These are phyloP conservation scores for Pleurotus eryngii DNA, from an alignment of 768 basidiomycete genomes.

Conservation along the genomic window DNA sequence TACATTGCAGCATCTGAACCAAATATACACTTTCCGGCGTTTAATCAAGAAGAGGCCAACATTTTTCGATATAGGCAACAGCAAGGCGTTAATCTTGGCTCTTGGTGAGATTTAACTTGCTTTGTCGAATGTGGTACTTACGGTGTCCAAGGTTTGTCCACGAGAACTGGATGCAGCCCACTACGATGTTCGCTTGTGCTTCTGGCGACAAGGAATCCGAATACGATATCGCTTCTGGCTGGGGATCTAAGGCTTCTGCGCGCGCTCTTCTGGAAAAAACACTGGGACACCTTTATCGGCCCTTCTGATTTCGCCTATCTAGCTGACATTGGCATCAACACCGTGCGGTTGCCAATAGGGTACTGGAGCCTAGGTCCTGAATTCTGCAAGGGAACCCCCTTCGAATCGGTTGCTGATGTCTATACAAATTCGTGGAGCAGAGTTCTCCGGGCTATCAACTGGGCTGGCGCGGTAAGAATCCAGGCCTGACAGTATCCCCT, in stretches of 20 bases:
- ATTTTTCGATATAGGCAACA: constrained; percentile 63
- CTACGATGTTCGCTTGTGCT: constrained; percentile 57
- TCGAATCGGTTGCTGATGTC: constrained; percentile 46
- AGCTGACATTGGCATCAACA: constrained; percentile 65
- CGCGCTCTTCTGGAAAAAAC: constrained; percentile 55
- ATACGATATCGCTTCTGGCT: constrained; percentile 65
- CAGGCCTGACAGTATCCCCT: too few species aligned
- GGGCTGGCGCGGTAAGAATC: constrained; percentile 38
- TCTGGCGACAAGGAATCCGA: constrained; percentile 49
- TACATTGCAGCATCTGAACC: constrained; percentile 25
- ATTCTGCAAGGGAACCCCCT: constrained; percentile 64
- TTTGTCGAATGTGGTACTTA: not conserved
- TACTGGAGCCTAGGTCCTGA: constrained; percentile 58
- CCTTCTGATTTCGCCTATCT: constrained; percentile 66
- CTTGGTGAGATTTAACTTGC: constrained; percentile 38
- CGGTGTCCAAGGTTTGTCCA: constrained; percentile 56
- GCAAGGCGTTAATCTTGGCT: constrained; percentile 62
- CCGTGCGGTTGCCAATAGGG: constrained; percentile 60
- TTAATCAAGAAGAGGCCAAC: constrained; percentile 43
- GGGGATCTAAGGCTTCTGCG: constrained; percentile 41
- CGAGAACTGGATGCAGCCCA: constrained; percentile 71
- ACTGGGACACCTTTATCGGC: constrained; percentile 76
- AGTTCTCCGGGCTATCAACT: constrained; percentile 58
- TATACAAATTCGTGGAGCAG: constrained; percentile 67
- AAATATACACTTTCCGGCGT: constrained; percentile 41